Percentiles rank a stretch among this genome's conserved stretches.
phyloP scores from a whole-genome alignment of 148 eudicot genomes.

The Silene conica region DNA sequence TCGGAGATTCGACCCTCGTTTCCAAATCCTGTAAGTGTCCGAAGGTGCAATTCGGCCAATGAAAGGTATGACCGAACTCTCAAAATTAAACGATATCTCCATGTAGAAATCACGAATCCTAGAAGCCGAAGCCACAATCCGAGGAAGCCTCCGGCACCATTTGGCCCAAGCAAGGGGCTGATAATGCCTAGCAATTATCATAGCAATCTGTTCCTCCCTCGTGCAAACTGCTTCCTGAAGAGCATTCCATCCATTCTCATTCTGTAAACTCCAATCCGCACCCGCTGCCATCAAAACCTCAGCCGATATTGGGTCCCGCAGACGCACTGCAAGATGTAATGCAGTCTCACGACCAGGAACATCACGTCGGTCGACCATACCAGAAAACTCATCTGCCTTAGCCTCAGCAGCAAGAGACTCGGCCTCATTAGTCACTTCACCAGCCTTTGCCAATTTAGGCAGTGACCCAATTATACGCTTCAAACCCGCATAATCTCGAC shows the following conservation, averaged over 20 bases:
- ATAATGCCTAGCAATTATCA: constrained; percentile 81
- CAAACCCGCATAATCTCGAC: constrained; percentile 54
- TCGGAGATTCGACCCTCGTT: constrained; percentile 84
- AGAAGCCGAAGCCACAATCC: constrained; percentile 71
- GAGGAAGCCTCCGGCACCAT: constrained; percentile 94
- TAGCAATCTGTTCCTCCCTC: constrained; percentile 76
- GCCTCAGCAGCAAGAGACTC: constrained; percentile 76
- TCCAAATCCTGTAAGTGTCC: constrained; percentile 91
- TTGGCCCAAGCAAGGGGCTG: constrained; percentile 95
- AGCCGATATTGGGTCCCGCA: constrained; percentile 65
- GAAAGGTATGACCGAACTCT: constrained; percentile 91
- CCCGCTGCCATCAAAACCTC: constrained; percentile 85
- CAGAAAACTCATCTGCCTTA: constrained; percentile 68
- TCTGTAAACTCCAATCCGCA: constrained; percentile 95
- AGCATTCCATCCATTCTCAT: constrained; percentile 92
- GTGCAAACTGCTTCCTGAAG: constrained; percentile 91
- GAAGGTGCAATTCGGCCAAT: constrained; percentile 89
- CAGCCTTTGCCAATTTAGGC: constrained; percentile 77
- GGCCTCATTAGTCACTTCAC: constrained; percentile 65
- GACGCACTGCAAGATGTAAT: constrained; percentile 73
- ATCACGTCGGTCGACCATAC: constrained; percentile 68
- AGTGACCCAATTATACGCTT: constrained; percentile 43
- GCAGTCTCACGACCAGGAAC: constrained; percentile 94
- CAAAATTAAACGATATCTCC: constrained; percentile 93
- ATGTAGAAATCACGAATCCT: constrained; percentile 88